Evolutionary conservation across 139 green algal species (phyloP), one percentile per base, ranked within the genome.

Genomic region (Chlamydomonas schloesseri): DNA sequence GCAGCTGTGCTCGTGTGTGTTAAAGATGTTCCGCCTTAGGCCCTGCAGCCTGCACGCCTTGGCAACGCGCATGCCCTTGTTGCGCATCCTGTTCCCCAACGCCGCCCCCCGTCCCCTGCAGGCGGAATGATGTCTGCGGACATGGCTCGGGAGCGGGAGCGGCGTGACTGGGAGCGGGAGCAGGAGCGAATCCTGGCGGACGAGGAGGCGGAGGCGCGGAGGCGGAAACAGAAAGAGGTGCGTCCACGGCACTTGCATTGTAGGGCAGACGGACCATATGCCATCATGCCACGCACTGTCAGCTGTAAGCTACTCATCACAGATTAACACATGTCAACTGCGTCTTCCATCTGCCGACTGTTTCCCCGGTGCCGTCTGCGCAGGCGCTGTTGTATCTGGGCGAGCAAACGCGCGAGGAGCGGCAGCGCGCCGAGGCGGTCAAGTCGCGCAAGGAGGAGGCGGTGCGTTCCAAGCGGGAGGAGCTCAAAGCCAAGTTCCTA

Each of bases 401-500:
- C 10, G 67, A 92, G 72, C 81, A 93, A 37, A 90, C 90, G 24
- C 81, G 87, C 21, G 89, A 86, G 53, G 80, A 89, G 60, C 76
- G 91, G 37, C 47, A 91, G 69, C 84, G 68, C 3, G 89, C 89
- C 23, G 85, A 84, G 46, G 76, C 74, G n/a, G 18, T 62, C 21
- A 94, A 90, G 58, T 42, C 89, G 82, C 83, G 82, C 10, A 90
- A 91, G 14, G 81, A 90, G 68, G 73, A 87, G 74, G 81, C 91
- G 20, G 87, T 84, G 6, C 71, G 67, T 20, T 29, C 36, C 3
- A 90, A 92, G 74, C 83, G 89, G 4, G 91, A 94, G n/a, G 90
- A 83, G 34, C 73, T 96, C 14, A 96, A 95, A 64, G 87, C 92
- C 42, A 88, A 82, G 0, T 94, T 95, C 42, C 75, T 97, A 0